A percentile compares a stretch with the other conserved stretches of the same genome.
phyloP scores from a whole-genome alignment of 305 asterid species.

The Lippia alba region DNA sequence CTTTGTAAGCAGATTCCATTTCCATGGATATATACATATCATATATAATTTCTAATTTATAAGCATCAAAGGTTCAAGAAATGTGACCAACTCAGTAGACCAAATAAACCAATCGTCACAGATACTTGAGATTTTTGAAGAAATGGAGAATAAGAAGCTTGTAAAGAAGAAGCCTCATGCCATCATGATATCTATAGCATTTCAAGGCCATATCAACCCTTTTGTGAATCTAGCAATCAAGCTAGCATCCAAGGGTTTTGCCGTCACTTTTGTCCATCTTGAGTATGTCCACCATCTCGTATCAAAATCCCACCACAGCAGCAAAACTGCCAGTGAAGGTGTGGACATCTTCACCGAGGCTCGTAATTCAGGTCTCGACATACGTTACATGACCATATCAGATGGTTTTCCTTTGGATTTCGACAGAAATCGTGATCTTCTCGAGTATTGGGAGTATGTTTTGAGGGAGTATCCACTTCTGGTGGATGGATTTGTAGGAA shows the following conservation, averaged over 20 bases:
- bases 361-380: constrained; percentile 51
- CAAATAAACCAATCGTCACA: too few species aligned
- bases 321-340: neutral
- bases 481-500: constrained; percentile 49
- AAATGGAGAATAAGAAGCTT: constrained; percentile 15
- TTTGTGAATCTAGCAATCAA: constrained; percentile 27
- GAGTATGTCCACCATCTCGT: neutral
- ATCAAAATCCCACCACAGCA: constrained; percentile 18
- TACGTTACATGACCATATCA: constrained; percentile 45
- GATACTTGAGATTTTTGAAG: neutral
- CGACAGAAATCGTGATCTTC: constrained; percentile 41
- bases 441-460: constrained; percentile 42
- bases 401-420: constrained; percentile 51
- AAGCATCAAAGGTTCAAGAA: too few species aligned
- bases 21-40: too few species aligned
- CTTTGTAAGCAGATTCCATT: too few species aligned
- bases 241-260: constrained; percentile 40
- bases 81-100: too few species aligned
- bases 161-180: constrained; percentile 30
- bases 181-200: constrained; percentile 33
- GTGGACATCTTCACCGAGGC: constrained; percentile 38
- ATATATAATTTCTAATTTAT: too few species aligned
- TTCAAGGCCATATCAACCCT: constrained; percentile 19
- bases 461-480: constrained; percentile 38
- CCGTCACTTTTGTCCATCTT: too few species aligned